Base-by-base conservation (phyloP, 441 rosid species). In the Gossypium davidsonii region DNA sequence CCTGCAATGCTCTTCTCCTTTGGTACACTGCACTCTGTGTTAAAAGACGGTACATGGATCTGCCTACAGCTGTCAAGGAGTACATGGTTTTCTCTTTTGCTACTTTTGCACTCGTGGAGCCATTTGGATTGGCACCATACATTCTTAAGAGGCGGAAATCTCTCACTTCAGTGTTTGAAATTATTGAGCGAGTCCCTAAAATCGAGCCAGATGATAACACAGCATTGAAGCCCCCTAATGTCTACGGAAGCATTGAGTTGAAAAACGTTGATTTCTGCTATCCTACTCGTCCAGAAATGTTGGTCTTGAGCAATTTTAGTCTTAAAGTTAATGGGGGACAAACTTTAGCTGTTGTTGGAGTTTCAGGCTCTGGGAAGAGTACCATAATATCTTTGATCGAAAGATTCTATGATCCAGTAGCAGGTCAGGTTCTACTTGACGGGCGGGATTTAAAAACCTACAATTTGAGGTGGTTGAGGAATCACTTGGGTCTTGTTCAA, bases 281-380 rank as follows among this genome's bases (percentile, higher is more conserved):
- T 82, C 99, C 98, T 31, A 87, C 89, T 77, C 99, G 91, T 31
- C 98, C 97, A 0, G 97, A 93, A 78, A 82, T 93, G 73, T 83
- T 93, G 80, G 97, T 95, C 20, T 85, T 95, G 76, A 93, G 98
- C 84, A 95, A 95, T 85, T 95, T 95, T 82, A 93, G 94, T 78
- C 95, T 95, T 77, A 95, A 93, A 83, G 91, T 95, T 26, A 95
- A 82, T 23, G 97, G 95, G 2, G 99, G 99, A 73, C 99, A 95
- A 70, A 95, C 99, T 0, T 74, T 93, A 59, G 99, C 99, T 46
- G 90, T 93, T 49, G 98, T 95, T 63, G 99, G 99, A 69, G 97
- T 93, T 75, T 95, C 97, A 18, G 99, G 99, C 57, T 95, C 99
- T n/a, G 99, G 99, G 66, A 95, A 93, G 83, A 95, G 98, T 89